phyloP scores from a whole-genome alignment of 2,329 filamentous ascomycete species.

The Teratosphaeria destructans region DNA sequence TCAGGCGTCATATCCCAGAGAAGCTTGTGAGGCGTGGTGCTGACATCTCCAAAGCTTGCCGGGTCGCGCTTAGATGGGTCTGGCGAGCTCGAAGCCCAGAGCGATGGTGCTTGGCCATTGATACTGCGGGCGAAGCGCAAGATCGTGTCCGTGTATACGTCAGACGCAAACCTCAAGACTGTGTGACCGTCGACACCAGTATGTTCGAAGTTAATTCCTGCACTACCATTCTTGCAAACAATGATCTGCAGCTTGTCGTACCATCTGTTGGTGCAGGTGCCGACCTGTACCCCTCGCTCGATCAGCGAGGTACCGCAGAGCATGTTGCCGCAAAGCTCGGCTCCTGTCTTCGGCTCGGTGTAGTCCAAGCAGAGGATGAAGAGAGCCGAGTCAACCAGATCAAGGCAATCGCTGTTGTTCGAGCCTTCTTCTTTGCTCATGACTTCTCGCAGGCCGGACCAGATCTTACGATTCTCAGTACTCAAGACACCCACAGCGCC shows the following conservation, averaged over 20 bases:
- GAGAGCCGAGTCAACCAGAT: slow-evolving; percentile 86
- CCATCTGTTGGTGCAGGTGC: slow-evolving; percentile 96
- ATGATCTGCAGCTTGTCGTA: slow-evolving; percentile 99
- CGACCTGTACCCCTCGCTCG: slow-evolving; percentile 86
- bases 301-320: slow-evolving; percentile 89
- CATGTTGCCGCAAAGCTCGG: slow-evolving; percentile 95
- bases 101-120: slow-evolving; percentile 80
- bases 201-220: slow-evolving; percentile 98
- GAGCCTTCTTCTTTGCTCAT: slow-evolving; percentile 76
- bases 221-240: slow-evolving; percentile 96
- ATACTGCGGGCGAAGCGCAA: slow-evolving; percentile 90
- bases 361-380: slow-evolving; percentile 92
- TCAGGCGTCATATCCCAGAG: slow-evolving; percentile 97
- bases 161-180: slow-evolving; percentile 88
- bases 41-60: slow-evolving; percentile 83
- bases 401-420: slow-evolving; percentile 92
- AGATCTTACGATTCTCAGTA: slow-evolving; percentile 92
- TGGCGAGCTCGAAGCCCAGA: slow-evolving; percentile 75
- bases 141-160: slow-evolving; percentile 95
- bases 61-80: slow-evolving; percentile 89
- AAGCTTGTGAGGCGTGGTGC: slow-evolving; percentile 85
- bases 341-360: slow-evolving; percentile 68
- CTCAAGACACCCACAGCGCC: slow-evolving; percentile 85
- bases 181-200: slow-evolving; percentile 97
- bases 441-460: slow-evolving; percentile 83